Conservation (phyloP, 2,329 filamentous ascomycete genomes). For the Pseudogymnoascus sp. region DNA sequence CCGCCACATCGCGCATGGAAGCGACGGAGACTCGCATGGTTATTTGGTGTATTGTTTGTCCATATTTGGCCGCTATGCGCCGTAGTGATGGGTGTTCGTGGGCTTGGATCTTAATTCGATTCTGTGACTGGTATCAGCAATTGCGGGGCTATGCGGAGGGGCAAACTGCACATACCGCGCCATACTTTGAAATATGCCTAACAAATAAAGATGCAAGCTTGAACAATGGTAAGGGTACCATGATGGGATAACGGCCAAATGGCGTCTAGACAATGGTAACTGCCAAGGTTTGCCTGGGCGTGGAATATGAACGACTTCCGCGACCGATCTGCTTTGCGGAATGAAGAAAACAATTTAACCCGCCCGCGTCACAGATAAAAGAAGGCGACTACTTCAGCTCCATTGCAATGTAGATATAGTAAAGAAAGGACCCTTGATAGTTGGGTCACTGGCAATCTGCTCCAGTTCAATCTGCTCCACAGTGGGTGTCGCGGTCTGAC, state of each 20-base stretch:
- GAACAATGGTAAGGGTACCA: conserved; percentile 61
- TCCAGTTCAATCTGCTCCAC: not conserved
- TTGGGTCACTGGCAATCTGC: not conserved
- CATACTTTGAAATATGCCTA: conserved; percentile 61
- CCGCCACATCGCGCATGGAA: conserved; percentile 48
- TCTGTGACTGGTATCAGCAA: conserved; percentile 35
- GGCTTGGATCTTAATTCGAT: conserved; percentile 57
- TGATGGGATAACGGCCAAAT: conserved; percentile 26
- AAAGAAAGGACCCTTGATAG: not conserved
- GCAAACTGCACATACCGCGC: conserved; percentile 46
- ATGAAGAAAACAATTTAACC: not conserved
- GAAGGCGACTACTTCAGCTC: not conserved
- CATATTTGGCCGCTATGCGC: conserved; percentile 51
- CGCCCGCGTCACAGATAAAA: not conserved
- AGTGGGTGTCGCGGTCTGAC: conserved; percentile 3
- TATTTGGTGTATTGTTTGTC: conserved; percentile 57
- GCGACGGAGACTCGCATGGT: conserved; percentile 59
- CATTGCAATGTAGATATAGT: not conserved
- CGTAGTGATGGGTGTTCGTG: conserved; percentile 58
- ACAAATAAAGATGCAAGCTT: conserved; percentile 59
- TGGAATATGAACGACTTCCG: not conserved
- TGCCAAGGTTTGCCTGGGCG: conserved; percentile 8
- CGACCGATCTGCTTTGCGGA: not conserved
- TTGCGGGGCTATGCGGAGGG: not conserved
- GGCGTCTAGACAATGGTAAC: not conserved